Conservation (phyloP, 805 yeast species). For the Metschnikowia henanensis region DNA sequence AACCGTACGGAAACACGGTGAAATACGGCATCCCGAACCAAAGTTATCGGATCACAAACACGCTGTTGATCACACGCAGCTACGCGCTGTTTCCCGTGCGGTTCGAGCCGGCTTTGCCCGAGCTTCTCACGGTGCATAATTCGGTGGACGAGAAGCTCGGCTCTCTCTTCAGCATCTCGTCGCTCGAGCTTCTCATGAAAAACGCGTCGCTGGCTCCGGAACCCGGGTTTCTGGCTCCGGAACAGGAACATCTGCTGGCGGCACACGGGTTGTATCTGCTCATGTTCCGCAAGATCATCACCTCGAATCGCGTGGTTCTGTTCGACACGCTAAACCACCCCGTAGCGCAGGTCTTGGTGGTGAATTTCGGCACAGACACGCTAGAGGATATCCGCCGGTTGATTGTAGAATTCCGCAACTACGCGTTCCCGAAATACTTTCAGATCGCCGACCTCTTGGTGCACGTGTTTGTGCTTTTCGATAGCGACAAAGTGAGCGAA, state of each 20-base stretch:
- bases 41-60: constrained; percentile 49
- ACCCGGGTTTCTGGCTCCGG: neutral
- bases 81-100: constrained; percentile 58
- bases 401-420: constrained; percentile 49
- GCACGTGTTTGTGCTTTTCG: constrained; percentile 36
- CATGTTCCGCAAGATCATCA: constrained; percentile 56
- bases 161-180: constrained; percentile 37
- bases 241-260: constrained; percentile 6
- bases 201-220: constrained; percentile 5
- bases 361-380: constrained; percentile 52
- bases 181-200: constrained; percentile 32
- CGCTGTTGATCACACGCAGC: constrained; percentile 48
- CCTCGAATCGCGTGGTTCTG: constrained; percentile 62
- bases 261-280: constrained; percentile 49
- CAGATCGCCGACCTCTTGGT: constrained; percentile 61
- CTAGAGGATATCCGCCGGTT: constrained; percentile 57
- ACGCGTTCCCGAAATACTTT: constrained; percentile 61
- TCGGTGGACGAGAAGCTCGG: constrained; percentile 22
- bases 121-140: constrained; percentile 32
- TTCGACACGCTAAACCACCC: constrained; percentile 91
- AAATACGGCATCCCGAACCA: constrained; percentile 41
- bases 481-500: constrained; percentile 19
- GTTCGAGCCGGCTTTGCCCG: constrained; percentile 46
- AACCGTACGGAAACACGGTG: constrained; percentile 57
- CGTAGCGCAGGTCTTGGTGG: constrained; percentile 66